Evolutionary conservation across 2,329 filamentous ascomycete species (phyloP), one percentile per base, ranked within the genome.

Genomic region (Zalaria obscura): DNA sequence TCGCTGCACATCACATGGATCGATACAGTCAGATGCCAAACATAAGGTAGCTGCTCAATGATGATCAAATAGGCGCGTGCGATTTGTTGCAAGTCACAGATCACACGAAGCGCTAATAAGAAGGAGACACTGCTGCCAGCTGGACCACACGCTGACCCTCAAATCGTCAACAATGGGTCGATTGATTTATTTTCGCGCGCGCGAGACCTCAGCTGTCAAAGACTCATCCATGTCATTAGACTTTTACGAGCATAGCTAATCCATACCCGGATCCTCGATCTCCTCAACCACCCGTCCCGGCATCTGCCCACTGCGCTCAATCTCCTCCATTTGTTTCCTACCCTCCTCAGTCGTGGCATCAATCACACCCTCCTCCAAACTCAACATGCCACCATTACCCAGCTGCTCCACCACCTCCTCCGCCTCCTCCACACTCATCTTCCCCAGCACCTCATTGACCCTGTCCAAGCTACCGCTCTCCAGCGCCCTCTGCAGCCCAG

Each of bases 281-380:
- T 56, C 50, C 6, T 54, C 57, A 4, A 62, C 58, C 51, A 65
- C 58, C 45, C 55, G 55, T 89, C 69, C 56, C 79, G 78, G 58
- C 79, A 75, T 67, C 80, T 74, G 91, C 80, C 56, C 87, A 80
- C 2, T 89, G 93, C 36, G 87, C 50, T 60, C 57, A 45, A 61
- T 59, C 43, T 56, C 57, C 47, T 60, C 57, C 38, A 61, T 54
- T 5, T 48, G 44, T 45, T 56, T 57, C 48, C 50, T 51, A 8
- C 58, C 58, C 44, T 61, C 58, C 32, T 60, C 58, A 3, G 58
- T 61, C 5, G 58, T 98, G 1, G 87, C 85, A 64, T 98, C 91
- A 51, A 98, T 93, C 40, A 98, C 86, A 39, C 93, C 80, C 56
- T 94, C 80, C 59, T 96, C 87, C 39, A 98, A 61, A 58, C 84